phyloP scores from a whole-genome alignment of 176 grass and related monocot species.

The Triticum dicoccoides region DNA sequence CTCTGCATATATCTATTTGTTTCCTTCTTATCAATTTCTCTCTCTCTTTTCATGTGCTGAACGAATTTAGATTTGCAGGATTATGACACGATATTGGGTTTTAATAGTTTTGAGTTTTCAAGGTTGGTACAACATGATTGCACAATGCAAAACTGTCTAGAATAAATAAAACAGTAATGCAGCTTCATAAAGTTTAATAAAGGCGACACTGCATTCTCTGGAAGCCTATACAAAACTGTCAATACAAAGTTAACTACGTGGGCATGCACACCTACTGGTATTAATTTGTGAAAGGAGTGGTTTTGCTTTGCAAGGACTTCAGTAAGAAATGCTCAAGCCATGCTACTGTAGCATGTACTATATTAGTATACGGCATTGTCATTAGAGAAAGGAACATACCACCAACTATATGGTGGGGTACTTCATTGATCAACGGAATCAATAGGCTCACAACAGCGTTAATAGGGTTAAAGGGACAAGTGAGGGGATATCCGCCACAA shows the following conservation, averaged over 20 bases:
- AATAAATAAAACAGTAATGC: neutral
- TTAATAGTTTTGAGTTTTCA: neutral
- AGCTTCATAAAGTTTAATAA: neutral
- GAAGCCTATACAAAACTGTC: neutral
- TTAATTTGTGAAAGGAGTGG: neutral
- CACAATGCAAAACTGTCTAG: neutral
- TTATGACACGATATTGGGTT: neutral
- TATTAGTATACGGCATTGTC: neutral
- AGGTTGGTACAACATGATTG: neutral
- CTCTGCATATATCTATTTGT: neutral
- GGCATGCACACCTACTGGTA: neutral
- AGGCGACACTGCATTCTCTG: neutral
- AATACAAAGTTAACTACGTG: neutral
- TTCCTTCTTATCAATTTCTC: neutral
- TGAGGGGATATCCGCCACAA: neutral
- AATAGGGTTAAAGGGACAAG: neutral
- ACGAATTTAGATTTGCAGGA: neutral
- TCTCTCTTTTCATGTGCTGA: neutral
- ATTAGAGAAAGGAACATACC: conserved; percentile 21
- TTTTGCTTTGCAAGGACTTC: conserved; percentile 4
- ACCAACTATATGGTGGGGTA: conserved; percentile 24
- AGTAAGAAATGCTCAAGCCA: neutral
- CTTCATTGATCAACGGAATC: conserved; percentile 19
- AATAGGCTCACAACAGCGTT: neutral
- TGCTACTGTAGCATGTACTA: conserved; percentile 1